Percentiles rank a stretch among this genome's conserved stretches.
These are phyloP conservation scores for Globisporangium viniferum DNA, from an alignment of 352 stramenopile species.

Conservation along the genomic window DNA sequence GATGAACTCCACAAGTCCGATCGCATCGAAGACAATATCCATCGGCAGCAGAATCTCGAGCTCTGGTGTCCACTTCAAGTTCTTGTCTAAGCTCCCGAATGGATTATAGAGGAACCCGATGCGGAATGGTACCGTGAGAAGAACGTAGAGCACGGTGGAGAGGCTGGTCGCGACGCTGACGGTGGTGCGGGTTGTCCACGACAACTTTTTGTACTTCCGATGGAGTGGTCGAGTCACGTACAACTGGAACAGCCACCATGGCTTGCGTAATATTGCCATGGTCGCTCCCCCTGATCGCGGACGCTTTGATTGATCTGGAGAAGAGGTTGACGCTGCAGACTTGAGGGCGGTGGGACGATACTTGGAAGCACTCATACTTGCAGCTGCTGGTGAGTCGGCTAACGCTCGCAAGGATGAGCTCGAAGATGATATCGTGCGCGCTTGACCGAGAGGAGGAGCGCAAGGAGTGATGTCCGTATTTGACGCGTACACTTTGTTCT, in stretches of 20 bases:
- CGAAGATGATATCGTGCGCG: conserved; percentile 1
- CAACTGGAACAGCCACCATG: conserved; percentile 12
- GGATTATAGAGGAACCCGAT: conserved; percentile 73
- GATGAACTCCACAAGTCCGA: conserved; percentile 44
- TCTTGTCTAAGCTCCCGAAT: conserved; percentile 17
- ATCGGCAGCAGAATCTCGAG: conserved; percentile 38
- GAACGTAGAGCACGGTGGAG: conserved; percentile 39
- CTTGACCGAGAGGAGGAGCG: not conserved
- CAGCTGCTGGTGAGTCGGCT: not conserved
- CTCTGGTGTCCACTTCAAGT: conserved; percentile 32
- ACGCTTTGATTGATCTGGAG: not conserved
- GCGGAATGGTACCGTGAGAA: conserved; percentile 55
- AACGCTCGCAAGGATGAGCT: not conserved
- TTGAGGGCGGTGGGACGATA: not conserved
- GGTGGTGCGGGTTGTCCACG: conserved; percentile 44
- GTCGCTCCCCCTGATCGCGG: not conserved
- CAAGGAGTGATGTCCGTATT: not conserved
- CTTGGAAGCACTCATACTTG: not conserved
- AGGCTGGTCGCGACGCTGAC: conserved; percentile 26
- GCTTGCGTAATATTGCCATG: not conserved
- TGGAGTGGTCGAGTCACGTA: conserved; percentile 26
- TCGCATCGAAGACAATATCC: conserved; percentile 37
- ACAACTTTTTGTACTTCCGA: conserved; percentile 31
- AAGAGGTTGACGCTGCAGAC: not conserved
- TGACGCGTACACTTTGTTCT: conserved; percentile 15